Conservation (phyloP, 305 asterid species). For the Petunia hybrid region DNA sequence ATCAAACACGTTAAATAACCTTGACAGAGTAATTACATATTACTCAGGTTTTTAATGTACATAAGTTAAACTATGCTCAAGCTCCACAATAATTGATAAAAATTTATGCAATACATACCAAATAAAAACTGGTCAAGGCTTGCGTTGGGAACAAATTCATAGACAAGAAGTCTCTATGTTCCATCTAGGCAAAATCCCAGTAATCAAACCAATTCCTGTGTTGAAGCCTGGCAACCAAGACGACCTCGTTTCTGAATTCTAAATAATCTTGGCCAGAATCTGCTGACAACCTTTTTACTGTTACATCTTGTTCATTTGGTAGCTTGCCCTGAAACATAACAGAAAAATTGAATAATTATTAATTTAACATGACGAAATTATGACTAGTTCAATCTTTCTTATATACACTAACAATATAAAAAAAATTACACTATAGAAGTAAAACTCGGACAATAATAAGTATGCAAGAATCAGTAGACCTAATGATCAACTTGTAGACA, state of each 20-base stretch:
- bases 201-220: conserved; percentile 42
- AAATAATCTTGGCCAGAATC: conserved; percentile 38
- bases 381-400: neutral
- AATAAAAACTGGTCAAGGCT: conserved; percentile 45
- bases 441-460: neutral
- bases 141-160: conserved; percentile 44
- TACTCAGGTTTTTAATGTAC: neutral
- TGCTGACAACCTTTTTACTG: conserved; percentile 40
- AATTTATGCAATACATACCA: conserved; percentile 26
- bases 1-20: neutral
- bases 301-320: conserved; percentile 36
- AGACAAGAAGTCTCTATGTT: conserved; percentile 44
- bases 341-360: neutral
- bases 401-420: too few relatives aligned
- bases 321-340: conserved; percentile 33
- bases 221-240: conserved; percentile 41
- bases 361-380: neutral
- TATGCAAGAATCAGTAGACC: neutral
- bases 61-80: neutral
- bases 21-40: neutral
- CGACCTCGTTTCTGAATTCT: conserved; percentile 46
- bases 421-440: neutral
- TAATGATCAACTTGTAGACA: conserved; percentile 27
- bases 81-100: neutral
- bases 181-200: conserved; percentile 42